Percentiles rank a stretch among this genome's conserved stretches.
Conservation (phyloP, 116 monocot genomes). For the Dioscorea cayenensis region DNA sequence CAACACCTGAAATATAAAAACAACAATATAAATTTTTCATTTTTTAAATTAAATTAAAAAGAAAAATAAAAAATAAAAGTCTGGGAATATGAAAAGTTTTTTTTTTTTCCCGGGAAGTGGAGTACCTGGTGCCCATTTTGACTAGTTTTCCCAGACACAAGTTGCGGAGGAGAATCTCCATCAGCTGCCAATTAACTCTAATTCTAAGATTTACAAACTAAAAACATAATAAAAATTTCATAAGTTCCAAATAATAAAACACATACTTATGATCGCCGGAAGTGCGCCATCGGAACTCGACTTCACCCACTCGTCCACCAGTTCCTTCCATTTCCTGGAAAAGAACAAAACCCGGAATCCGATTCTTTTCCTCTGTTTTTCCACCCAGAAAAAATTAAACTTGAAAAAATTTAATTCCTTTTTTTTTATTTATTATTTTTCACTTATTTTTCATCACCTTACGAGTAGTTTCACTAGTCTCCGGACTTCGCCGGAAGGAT, state of each 20-base stretch:
- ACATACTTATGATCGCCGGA: conserved; percentile 50
- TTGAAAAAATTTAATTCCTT: background rate
- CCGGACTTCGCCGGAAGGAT: conserved; percentile 61
- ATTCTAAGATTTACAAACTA: background rate
- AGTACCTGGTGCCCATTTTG: conserved; percentile 25
- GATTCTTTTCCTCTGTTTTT: background rate
- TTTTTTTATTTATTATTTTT: background rate
- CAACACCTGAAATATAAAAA: conserved; percentile 21
- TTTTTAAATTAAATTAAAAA: background rate
- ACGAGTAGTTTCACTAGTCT: conserved; percentile 61
- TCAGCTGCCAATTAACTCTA: conserved; percentile 37
- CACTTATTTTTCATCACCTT: conserved; percentile 26
- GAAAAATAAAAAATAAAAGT: background rate
- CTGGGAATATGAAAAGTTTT: background rate
- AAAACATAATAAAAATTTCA: background rate
- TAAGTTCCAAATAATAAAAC: conserved; percentile 10
- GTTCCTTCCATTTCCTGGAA: conserved; percentile 82
- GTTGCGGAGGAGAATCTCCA: conserved; percentile 62
- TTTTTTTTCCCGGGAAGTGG: background rate
- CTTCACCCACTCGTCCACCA: conserved; percentile 73
- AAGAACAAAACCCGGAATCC: background rate
- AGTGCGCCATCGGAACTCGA: conserved; percentile 29
- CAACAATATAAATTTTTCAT: background rate
- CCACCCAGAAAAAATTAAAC: conserved; percentile 1
- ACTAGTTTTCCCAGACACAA: conserved; percentile 22